These are phyloP conservation scores for Pseudotsuga menziesii DNA, from an alignment of 75 land plant genomes.

Conservation along the genomic window DNA sequence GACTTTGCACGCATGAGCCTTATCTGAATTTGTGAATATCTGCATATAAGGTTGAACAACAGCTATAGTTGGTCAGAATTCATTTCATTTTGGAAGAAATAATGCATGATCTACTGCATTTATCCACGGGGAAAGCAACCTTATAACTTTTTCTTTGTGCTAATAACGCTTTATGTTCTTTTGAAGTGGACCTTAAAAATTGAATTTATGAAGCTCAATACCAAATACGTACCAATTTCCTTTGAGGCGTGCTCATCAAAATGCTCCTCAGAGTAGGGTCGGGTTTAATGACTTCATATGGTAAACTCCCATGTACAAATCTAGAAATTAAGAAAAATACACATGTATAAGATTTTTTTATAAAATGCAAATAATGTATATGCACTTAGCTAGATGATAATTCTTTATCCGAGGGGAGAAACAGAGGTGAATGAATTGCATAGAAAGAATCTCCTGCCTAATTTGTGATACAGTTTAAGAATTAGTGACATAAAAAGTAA, in stretches of 20 bases:
- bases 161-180: background rate
- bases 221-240: conserved; percentile 49
- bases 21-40: conserved; percentile 57
- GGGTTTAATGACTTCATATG: conserved; percentile 61
- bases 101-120: conserved; percentile 56
- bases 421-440: background rate
- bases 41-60: background rate
- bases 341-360: conserved; percentile 10
- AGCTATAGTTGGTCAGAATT: too few relatives aligned
- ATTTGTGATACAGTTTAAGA: too few relatives aligned
- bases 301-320: conserved; percentile 18
- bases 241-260: conserved; percentile 53
- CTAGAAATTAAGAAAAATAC: background rate
- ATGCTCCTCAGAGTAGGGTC: conserved; percentile 46
- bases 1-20: conserved; percentile 27
- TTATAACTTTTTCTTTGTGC: conserved; percentile 27
- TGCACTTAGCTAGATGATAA: background rate
- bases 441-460: background rate
- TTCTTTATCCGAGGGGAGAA: background rate
- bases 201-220: background rate
- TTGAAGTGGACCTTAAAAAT: background rate
- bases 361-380: background rate
- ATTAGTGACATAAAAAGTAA: too few relatives aligned
- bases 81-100: too few relatives aligned
- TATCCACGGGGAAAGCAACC: conserved; percentile 44